These are phyloP conservation scores for Nepenthes mirabilis DNA, from an alignment of 148 eudicot genomes.

Conservation along the genomic window DNA sequence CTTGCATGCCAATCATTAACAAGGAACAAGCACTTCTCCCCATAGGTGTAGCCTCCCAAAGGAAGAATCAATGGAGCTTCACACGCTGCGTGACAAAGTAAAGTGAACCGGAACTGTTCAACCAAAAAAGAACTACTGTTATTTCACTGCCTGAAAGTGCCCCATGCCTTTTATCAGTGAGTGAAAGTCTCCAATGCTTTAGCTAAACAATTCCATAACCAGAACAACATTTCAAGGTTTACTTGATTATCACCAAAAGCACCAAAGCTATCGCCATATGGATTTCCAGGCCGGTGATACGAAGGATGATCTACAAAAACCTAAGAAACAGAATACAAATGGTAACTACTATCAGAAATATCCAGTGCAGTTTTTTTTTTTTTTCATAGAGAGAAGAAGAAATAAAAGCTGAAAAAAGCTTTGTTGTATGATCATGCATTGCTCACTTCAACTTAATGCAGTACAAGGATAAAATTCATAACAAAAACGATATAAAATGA, in stretches of 20 bases:
- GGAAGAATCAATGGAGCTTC: slow-evolving; percentile 99
- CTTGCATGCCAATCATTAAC: slow-evolving; percentile 99
- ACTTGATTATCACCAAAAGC: slow-evolving; percentile 99
- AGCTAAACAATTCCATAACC: background rate
- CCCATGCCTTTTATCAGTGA: background rate
- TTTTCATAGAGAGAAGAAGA: background rate
- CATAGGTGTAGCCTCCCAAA: slow-evolving; percentile 82
- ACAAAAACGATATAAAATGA: background rate
- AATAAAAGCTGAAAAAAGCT: background rate
- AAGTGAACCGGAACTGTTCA: slow-evolving; percentile 87
- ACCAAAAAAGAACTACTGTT: slow-evolving; percentile 7
- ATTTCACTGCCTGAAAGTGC: background rate
- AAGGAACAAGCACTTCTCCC: slow-evolving; percentile 80
- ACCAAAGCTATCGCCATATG: slow-evolving; percentile 80
- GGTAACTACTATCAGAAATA: background rate
- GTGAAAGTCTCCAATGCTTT: background rate
- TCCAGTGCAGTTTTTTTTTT: background rate
- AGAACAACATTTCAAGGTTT: background rate
- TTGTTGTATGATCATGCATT: background rate
- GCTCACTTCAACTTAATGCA: background rate
- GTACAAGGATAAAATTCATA: background rate
- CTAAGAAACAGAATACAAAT: slow-evolving; percentile 19
- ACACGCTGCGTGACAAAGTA: slow-evolving; percentile 94
- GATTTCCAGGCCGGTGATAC: slow-evolving; percentile 94
- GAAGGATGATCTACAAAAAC: slow-evolving; percentile 95